Evolutionary conservation across 2,329 filamentous ascomycete species (phyloP).

Genomic region (Periglandula ipomoeae): DNA sequence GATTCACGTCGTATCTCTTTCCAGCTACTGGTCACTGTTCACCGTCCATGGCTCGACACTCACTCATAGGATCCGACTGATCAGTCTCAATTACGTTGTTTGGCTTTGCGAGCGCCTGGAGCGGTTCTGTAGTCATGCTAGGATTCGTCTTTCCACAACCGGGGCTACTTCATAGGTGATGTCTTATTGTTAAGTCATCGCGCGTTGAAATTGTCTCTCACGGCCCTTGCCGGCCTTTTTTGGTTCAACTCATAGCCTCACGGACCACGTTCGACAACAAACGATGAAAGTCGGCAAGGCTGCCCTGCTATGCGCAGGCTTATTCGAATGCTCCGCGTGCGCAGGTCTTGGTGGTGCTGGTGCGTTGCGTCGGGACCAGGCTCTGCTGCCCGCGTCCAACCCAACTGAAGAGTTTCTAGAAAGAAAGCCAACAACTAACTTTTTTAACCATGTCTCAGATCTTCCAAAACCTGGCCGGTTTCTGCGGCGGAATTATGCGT

Average conservation of each 20-base stretch:
- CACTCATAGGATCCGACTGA: no score
- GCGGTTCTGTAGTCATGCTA: slow-evolving; percentile 1
- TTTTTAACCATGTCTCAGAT: background rate
- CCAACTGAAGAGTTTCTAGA: background rate
- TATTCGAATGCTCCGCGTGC: slow-evolving; percentile 9
- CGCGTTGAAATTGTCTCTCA: background rate
- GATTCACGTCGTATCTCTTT: no score
- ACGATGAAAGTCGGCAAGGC: slow-evolving; percentile 12
- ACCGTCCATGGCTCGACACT: no score
- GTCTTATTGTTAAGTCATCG: slow-evolving; percentile 2
- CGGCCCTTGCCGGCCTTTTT: background rate
- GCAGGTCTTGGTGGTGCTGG: slow-evolving; percentile 11
- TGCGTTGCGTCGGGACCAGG: slow-evolving; percentile 2
- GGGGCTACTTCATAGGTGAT: slow-evolving; percentile 6
- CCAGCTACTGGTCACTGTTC: no score
- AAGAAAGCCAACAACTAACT: background rate
- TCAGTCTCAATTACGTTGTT: no score
- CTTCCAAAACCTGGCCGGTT: background rate
- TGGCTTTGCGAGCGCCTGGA: no score
- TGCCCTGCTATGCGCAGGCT: slow-evolving; percentile 10
- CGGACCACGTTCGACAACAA: background rate
- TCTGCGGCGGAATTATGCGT: background rate
- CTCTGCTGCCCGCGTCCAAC: background rate
- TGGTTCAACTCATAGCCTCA: background rate
- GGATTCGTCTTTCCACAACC: slow-evolving; percentile 1